Percentiles rank a stretch among this genome's conserved stretches.
Conservation (phyloP, 2,329 filamentous ascomycete species). For the Orbilia brochopaga region DNA sequence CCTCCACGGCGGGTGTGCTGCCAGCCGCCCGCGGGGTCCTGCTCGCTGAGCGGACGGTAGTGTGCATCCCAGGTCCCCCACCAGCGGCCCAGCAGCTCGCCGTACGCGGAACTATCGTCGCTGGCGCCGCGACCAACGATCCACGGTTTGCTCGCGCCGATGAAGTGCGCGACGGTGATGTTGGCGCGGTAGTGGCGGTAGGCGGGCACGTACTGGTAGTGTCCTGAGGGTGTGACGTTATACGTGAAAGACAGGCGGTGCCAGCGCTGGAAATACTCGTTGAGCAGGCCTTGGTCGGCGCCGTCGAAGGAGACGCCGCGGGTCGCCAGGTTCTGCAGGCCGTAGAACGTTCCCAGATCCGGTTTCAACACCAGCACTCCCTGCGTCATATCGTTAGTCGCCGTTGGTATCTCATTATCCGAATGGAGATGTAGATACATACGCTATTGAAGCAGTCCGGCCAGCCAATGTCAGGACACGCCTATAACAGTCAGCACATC, state of each 20-base stretch:
- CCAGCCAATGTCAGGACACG: slow-evolving; percentile 95
- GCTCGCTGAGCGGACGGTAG: slow-evolving; percentile 64
- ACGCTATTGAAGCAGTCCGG: slow-evolving; percentile 94
- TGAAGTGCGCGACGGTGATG: slow-evolving; percentile 93
- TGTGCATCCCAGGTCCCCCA: slow-evolving; percentile 94
- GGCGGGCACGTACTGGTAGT: slow-evolving; percentile 92
- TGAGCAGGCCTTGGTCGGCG: slow-evolving; percentile 92
- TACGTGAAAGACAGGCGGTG: slow-evolving; percentile 92
- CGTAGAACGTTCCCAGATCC: slow-evolving; percentile 84
- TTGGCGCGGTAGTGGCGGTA: slow-evolving; percentile 90
- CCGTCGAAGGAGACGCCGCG: slow-evolving; percentile 93
- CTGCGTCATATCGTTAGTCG: too few species aligned
- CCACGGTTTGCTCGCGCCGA: slow-evolving; percentile 92
- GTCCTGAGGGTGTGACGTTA: slow-evolving; percentile 94
- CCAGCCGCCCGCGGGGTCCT: slow-evolving; percentile 36
- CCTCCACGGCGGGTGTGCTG: slow-evolving; percentile 60
- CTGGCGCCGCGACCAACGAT: slow-evolving; percentile 66
- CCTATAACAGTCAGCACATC: slow-evolving; percentile 66
- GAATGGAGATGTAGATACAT: slow-evolving; percentile 17
- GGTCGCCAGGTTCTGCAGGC: slow-evolving; percentile 80
- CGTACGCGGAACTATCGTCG: slow-evolving; percentile 64
- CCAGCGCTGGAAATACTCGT: slow-evolving; percentile 88
- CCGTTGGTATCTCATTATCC: slow-evolving; percentile 19
- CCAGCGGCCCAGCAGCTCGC: slow-evolving; percentile 85
- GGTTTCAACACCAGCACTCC: slow-evolving; percentile 92